Percentiles rank a stretch among this genome's conserved stretches.
phyloP scores from a whole-genome alignment of 2,329 filamentous ascomycete genomes.

The Neocatenulostroma microsporum region DNA sequence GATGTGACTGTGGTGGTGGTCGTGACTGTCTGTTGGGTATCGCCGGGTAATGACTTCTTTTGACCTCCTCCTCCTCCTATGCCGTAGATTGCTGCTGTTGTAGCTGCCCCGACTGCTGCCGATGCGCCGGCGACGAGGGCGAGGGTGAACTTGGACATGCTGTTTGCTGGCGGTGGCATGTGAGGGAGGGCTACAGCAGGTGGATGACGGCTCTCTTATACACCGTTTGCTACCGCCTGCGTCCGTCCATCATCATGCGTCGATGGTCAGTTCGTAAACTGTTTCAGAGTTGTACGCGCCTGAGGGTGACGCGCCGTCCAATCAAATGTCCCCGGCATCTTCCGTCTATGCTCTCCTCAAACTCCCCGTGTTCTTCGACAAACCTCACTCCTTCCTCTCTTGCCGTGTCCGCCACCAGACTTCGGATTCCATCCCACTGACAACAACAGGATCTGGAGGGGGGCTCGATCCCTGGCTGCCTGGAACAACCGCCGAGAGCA shows the following conservation, averaged over 20 bases:
- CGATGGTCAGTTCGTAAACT: neutral
- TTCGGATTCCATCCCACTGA: too few relatives aligned
- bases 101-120: constrained; percentile 42
- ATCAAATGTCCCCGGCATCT: too few relatives aligned
- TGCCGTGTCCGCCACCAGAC: too few relatives aligned
- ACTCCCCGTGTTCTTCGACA: too few relatives aligned
- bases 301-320: neutral
- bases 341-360: too few relatives aligned
- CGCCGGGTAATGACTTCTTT: constrained; percentile 11
- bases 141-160: constrained; percentile 46
- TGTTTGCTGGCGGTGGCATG: constrained; percentile 3
- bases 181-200: neutral
- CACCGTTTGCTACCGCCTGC: neutral
- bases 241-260: neutral
- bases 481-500: too few relatives aligned
- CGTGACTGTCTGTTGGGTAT: constrained; percentile 21
- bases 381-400: too few relatives aligned
- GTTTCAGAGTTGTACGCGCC: constrained; percentile 2
- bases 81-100: constrained; percentile 41
- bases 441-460: too few relatives aligned
- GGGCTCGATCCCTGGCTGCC: too few relatives aligned
- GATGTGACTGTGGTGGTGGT: constrained; percentile 30
- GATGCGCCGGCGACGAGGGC: constrained; percentile 43
- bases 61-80: constrained; percentile 26
- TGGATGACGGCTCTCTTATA: neutral